Evolutionary conservation across 2,329 filamentous ascomycete species (phyloP).

Genomic region (Aspergillus pseudoviridinutans): DNA sequence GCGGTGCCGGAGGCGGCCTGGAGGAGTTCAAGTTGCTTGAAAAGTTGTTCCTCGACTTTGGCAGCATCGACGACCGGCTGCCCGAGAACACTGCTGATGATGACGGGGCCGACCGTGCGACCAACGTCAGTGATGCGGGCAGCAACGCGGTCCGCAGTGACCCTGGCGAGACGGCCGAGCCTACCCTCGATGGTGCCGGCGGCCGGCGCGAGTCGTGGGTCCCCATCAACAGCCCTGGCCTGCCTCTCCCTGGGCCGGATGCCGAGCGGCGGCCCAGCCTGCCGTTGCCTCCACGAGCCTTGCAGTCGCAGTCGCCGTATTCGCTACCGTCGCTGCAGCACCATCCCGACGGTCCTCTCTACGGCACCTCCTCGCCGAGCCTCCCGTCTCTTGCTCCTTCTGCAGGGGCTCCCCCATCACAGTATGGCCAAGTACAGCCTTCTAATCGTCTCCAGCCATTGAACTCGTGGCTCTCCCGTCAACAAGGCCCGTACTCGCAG

Average conservation of each 20-base stretch:
- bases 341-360: constrained; percentile 28
- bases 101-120: constrained; percentile 30
- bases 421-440: constrained; percentile 23
- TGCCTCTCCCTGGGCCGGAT: constrained; percentile 29
- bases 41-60: constrained; percentile 39
- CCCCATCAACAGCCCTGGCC: constrained; percentile 35
- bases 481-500: constrained; percentile 33
- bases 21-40: constrained; percentile 42
- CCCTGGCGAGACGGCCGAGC: constrained; percentile 29
- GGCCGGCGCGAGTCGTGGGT: constrained; percentile 41
- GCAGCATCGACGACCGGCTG: constrained; percentile 37
- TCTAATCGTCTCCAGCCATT: constrained; percentile 37
- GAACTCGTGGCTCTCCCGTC: constrained; percentile 35
- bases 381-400: constrained; percentile 28
- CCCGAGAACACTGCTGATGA: constrained; percentile 31
- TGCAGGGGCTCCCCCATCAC: constrained; percentile 6
- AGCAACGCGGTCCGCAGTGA: constrained; percentile 42
- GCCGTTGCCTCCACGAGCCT: constrained; percentile 31
- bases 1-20: constrained; percentile 27
- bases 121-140: constrained; percentile 35
- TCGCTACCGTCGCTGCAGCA: constrained; percentile 34
- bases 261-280: constrained; percentile 37
- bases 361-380: constrained; percentile 28
- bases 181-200: constrained; percentile 26
- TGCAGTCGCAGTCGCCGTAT: constrained; percentile 34